Conservation (phyloP, 768 basidiomycete genomes). For the Kwoniella botswanensis region DNA sequence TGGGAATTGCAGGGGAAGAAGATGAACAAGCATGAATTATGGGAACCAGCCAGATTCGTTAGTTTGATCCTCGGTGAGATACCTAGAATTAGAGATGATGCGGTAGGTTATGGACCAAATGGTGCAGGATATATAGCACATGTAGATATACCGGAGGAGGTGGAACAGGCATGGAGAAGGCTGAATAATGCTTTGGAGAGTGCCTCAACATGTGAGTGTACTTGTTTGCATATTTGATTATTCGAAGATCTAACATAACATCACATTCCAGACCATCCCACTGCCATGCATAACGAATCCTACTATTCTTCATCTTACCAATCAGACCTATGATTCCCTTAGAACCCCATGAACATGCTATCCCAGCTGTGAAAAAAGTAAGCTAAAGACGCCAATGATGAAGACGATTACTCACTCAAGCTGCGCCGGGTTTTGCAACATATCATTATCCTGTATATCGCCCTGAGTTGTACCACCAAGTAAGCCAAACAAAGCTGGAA, state of each 20-base stretch:
- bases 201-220: too few species aligned
- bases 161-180: slow-evolving; percentile 18
- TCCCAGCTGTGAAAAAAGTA: slow-evolving; percentile 9
- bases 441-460: not conserved
- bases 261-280: too few species aligned
- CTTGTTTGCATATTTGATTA: too few species aligned
- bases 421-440: not conserved
- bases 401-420: slow-evolving; percentile 4
- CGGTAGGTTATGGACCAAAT: slow-evolving; percentile 24
- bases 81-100: slow-evolving; percentile 27
- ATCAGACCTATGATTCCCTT: not conserved
- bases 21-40: slow-evolving; percentile 4
- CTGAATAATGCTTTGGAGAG: not conserved
- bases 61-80: slow-evolving; percentile 28
- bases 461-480: not conserved
- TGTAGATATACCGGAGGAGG: slow-evolving; percentile 26
- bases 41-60: slow-evolving; percentile 19
- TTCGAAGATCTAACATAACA: too few species aligned
- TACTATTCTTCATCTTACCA: too few species aligned
- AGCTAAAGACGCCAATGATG: not conserved
- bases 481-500: not conserved
- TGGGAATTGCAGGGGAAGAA: not conserved
- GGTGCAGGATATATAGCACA: slow-evolving; percentile 30
- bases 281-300: too few species aligned
- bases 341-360: slow-evolving; percentile 17